These are phyloP conservation scores for Grigorovia jiainica DNA, from an alignment of 805 yeast genomes.

Conservation along the genomic window DNA sequence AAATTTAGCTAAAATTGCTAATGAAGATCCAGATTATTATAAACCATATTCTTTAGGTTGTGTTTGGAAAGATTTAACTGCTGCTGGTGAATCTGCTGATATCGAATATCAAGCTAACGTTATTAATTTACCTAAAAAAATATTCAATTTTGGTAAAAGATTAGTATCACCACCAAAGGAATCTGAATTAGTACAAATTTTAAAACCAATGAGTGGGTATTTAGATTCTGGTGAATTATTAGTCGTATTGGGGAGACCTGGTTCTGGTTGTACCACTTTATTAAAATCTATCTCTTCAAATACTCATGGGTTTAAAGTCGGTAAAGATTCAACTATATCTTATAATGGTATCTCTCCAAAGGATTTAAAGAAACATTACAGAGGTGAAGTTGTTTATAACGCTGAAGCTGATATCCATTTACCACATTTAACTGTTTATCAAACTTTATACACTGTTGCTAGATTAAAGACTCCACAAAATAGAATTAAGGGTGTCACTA, in stretches of 20 bases:
- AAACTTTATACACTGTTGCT: conserved; percentile 57
- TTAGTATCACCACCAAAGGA: conserved; percentile 13
- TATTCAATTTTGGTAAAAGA: conserved; percentile 39
- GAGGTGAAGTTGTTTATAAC: conserved; percentile 64
- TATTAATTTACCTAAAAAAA: conserved; percentile 38
- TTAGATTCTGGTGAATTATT: conserved; percentile 56
- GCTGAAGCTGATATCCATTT: conserved; percentile 63
- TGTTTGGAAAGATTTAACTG: conserved; percentile 49
- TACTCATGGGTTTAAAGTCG: conserved; percentile 50
- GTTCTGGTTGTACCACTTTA: conserved; percentile 66
- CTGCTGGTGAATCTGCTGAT: conserved; percentile 58
- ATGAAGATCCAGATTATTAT: conserved; percentile 51
- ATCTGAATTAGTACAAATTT: conserved; percentile 36
- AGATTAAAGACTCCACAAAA: conserved; percentile 51
- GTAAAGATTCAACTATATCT: conserved; percentile 36
- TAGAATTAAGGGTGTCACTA: conserved; percentile 44
- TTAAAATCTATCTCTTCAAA: conserved; percentile 51
- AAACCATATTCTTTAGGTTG: conserved; percentile 53
- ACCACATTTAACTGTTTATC: conserved; percentile 59
- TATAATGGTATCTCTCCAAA: conserved; percentile 45
- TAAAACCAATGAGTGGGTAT: conserved; percentile 58
- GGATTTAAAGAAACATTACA: conserved; percentile 42
- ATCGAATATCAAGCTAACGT: conserved; percentile 59
- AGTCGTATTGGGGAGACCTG: conserved; percentile 67
- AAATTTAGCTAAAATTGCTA: conserved; percentile 45